Conservation (phyloP, 1,284 basidiomycete genomes). For the Amylostereum chailletii region DNA sequence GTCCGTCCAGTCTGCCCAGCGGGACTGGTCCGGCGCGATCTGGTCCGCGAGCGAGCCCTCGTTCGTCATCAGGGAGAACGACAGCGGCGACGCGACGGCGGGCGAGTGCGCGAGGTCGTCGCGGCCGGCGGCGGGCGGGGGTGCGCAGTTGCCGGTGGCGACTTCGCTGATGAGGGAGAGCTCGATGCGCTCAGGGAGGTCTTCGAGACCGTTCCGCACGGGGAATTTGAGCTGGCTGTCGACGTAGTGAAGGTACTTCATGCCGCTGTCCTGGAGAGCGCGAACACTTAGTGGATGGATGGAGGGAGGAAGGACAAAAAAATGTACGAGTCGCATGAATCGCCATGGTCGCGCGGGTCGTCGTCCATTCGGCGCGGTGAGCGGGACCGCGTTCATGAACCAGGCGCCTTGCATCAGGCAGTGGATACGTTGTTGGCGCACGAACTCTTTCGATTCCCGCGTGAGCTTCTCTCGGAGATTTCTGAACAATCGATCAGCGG, state of each 20-base stretch:
- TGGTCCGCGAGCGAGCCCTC: slow-evolving; percentile 79
- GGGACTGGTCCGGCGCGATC: slow-evolving; percentile 76
- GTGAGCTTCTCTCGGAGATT: slow-evolving; percentile 83
- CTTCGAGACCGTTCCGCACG: slow-evolving; percentile 75
- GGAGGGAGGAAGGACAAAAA: background rate
- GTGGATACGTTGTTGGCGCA: slow-evolving; percentile 84
- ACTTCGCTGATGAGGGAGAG: slow-evolving; percentile 73
- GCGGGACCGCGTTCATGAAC: slow-evolving; percentile 72
- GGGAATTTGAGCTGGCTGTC: slow-evolving; percentile 72
- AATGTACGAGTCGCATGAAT: slow-evolving; percentile 65
- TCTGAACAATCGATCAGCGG: slow-evolving; percentile 26
- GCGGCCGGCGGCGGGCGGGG: slow-evolving; percentile 48
- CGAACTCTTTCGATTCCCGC: slow-evolving; percentile 89
- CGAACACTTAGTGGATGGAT: slow-evolving; percentile 4
- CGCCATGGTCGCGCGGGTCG: slow-evolving; percentile 62
- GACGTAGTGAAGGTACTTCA: slow-evolving; percentile 76
- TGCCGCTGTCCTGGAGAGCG: slow-evolving; percentile 54
- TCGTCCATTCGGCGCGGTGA: slow-evolving; percentile 35
- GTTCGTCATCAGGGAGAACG: slow-evolving; percentile 71
- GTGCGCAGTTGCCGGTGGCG: slow-evolving; percentile 67
- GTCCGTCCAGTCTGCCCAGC: slow-evolving; percentile 96
- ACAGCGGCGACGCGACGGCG: slow-evolving; percentile 57
- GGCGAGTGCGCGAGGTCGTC: slow-evolving; percentile 47
- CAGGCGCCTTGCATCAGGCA: slow-evolving; percentile 86
- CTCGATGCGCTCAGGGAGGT: slow-evolving; percentile 81